Evolutionary conservation across 2,329 filamentous ascomycete genomes (phyloP), one percentile per base, ranked within the genome.

Genomic region (Harringtonia aguacate): DNA sequence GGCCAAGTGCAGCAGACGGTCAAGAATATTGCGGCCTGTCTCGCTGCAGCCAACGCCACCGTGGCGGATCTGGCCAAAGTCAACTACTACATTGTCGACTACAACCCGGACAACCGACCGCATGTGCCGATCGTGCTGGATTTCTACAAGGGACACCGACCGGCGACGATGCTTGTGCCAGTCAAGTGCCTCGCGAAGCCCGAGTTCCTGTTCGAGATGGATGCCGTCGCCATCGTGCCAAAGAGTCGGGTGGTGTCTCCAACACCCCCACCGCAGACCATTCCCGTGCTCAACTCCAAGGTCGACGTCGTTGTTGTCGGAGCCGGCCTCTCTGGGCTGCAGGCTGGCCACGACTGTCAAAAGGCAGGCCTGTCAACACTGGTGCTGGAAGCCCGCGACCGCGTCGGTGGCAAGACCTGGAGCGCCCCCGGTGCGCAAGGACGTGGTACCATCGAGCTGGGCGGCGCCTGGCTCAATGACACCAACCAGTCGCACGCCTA

Each of bases 321-420:
- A 15, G 48, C 41, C 8, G 48, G 48, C 8, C 41, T 48, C 22
- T 29, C 35, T 7, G 48, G 48, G 1, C 44, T 50, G 17, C 37
- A 41, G 24, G 43, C 48, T 5, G 48, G 43, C 6, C 30, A 39
- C 34, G 44, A 45, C 4, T 17, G 45, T 14, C 46, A 48, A 17
- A 20, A 29, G 15, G 37, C 42, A 2, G 46, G 48, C 21, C 36
- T 36, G 20, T 61, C 61, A 0, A 58, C 60, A n/a, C 45, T 66
- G 0, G 60, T 76, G 0, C 55, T 76, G 2, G 73, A 76, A 49
- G 70, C 70, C 2, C 59, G 65, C 5, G 61, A 71, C 34, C 62
- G 68, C 0, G 67, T 75, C 1, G 72, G 72, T 0, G 72, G 73
- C 8, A 76, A 75, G 55, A 72, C 68, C 0, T 70, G 61, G 57